phyloP scores from a whole-genome alignment of 805 yeast species.

The Saccharomycodes ludwigii region DNA sequence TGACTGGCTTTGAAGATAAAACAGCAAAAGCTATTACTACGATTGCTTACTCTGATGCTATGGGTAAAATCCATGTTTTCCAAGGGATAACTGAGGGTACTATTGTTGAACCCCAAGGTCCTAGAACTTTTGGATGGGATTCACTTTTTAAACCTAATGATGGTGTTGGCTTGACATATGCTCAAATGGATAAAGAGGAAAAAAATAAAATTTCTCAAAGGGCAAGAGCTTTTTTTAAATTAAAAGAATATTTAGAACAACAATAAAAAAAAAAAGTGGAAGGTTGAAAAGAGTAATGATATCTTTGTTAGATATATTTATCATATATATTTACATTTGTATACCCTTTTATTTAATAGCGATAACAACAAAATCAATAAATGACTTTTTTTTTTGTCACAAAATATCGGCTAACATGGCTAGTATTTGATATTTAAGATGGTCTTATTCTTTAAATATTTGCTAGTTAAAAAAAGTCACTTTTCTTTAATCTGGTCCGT shows the following conservation, averaged over 20 bases:
- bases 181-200: constrained; percentile 67
- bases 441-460: no score
- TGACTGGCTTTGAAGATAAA: constrained; percentile 72
- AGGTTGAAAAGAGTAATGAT: no score
- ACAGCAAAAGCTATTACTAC: constrained; percentile 84
- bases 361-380: no score
- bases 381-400: no score
- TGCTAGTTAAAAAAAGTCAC: no score
- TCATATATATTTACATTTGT: no score
- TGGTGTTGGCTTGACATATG: constrained; percentile 63
- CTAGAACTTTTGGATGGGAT: constrained; percentile 88
- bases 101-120: constrained; percentile 72
- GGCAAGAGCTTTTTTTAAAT: constrained; percentile 64
- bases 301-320: no score
- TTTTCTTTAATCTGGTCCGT: no score
- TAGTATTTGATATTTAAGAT: no score
- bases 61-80: constrained; percentile 67
- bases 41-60: constrained; percentile 80
- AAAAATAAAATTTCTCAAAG: constrained; percentile 86
- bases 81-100: constrained; percentile 76
- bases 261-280: no score
- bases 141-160: constrained; percentile 65
- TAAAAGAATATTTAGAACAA: constrained; percentile 39
- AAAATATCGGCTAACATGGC: no score
- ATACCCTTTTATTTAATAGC: no score